Evolutionary conservation across 495 filamentous ascomycete genomes (phyloP).

Genomic region (Penicillium psychrofluorescens): DNA sequence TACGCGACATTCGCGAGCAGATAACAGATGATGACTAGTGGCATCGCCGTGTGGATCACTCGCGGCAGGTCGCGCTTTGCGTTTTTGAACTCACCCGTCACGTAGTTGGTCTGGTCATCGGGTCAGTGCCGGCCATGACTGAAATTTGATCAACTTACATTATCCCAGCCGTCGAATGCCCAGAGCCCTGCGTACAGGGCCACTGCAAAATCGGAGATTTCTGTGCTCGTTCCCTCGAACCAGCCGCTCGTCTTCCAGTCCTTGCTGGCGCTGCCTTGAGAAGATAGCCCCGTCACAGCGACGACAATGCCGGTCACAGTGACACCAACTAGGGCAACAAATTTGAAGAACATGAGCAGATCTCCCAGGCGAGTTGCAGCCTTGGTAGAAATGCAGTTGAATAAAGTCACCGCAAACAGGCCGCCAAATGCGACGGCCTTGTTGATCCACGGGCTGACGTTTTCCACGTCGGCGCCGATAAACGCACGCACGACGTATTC

Average conservation of each 20-base stretch:
- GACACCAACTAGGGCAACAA: slow-evolving; percentile 79
- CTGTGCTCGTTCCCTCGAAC: slow-evolving; percentile 81
- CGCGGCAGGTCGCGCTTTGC: slow-evolving; percentile 84
- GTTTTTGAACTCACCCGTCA: slow-evolving; percentile 91
- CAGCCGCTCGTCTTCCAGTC: slow-evolving; percentile 86
- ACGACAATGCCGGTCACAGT: slow-evolving; percentile 87
- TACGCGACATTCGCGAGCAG: slow-evolving; percentile 87
- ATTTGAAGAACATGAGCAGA: slow-evolving; percentile 93
- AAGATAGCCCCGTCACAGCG: slow-evolving; percentile 75
- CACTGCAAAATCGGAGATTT: slow-evolving; percentile 77
- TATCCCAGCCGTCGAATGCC: slow-evolving; percentile 99
- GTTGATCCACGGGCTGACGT: slow-evolving; percentile 76
- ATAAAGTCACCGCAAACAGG: slow-evolving; percentile 63
- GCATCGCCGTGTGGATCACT: slow-evolving; percentile 96
- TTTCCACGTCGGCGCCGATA: slow-evolving; percentile 72
- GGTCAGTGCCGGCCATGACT: slow-evolving; percentile 4
- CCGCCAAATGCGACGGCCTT: slow-evolving; percentile 80
- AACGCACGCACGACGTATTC: slow-evolving; percentile 87
- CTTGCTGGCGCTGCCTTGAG: slow-evolving; percentile 61
- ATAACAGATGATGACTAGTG: slow-evolving; percentile 85
- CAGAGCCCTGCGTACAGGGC: slow-evolving; percentile 93
- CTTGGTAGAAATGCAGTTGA: slow-evolving; percentile 88
- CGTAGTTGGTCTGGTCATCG: slow-evolving; percentile 78
- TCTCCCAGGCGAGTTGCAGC: slow-evolving; percentile 80
- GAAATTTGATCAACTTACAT: slow-evolving; percentile 50